Percentiles rank a stretch among this genome's conserved stretches.
phyloP scores from a whole-genome alignment of 2,329 filamentous ascomycete genomes.

The Arthrobotrys conoides region DNA sequence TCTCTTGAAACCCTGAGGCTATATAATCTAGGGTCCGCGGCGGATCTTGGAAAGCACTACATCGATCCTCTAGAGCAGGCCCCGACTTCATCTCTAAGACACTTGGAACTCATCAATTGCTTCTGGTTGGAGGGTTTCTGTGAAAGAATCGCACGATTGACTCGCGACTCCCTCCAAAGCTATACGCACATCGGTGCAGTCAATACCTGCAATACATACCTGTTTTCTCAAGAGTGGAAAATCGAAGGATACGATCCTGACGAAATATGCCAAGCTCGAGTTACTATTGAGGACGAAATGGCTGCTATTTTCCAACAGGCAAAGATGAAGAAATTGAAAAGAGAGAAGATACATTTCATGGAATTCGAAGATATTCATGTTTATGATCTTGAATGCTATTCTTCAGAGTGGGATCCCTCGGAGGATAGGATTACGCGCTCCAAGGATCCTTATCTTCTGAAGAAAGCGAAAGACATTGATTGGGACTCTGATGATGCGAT shows the following conservation, averaged over 20 bases:
- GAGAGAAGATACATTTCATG: background rate
- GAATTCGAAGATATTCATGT: background rate
- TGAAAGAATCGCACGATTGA: background rate
- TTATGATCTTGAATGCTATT: background rate
- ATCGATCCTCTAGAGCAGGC: background rate
- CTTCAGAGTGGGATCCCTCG: background rate
- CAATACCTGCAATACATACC: too few relatives aligned
- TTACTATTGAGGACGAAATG: background rate
- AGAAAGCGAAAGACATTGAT: background rate
- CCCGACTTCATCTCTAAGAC: conserved; percentile 2
- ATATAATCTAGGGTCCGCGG: background rate
- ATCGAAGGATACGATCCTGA: background rate
- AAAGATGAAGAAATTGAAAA: background rate
- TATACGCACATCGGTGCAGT: background rate
- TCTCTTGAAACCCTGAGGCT: conserved; percentile 1
- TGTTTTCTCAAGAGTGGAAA: too few relatives aligned
- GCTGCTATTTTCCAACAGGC: background rate
- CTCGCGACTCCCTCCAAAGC: background rate
- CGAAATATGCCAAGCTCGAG: background rate
- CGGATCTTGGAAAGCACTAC: too few relatives aligned
- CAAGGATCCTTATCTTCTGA: background rate
- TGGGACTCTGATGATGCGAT: background rate
- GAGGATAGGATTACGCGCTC: too few relatives aligned
- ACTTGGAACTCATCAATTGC: conserved; percentile 2
- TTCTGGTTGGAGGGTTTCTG: background rate